Evolutionary conservation across 129 eudicot species (phyloP), one percentile per base, ranked within the genome.

Genomic region (Artemisia argyi): DNA sequence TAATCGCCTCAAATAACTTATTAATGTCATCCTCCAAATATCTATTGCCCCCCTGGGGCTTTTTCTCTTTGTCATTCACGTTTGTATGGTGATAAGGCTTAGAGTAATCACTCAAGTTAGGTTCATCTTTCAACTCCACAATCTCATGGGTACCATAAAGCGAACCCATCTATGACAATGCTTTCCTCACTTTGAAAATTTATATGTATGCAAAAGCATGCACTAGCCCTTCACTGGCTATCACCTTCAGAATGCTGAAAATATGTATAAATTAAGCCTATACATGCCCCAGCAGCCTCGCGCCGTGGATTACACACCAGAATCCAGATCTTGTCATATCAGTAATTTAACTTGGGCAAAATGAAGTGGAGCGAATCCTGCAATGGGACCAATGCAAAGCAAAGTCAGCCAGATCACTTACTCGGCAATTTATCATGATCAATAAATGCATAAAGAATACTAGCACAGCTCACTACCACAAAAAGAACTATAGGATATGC

Each of bases 1-100:
- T 86, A 53, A 95, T 81, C 6, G 83, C 81, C 61, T 91, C 97
- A 74, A 95, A 95, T 20, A 95, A 91, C 82, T 86, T 89, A 73
- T 85, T 86, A 44, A 95, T 91, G 61, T 95, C 99, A 67, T 90
- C 91, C 79, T 86, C 97, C 73, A 88, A 12, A 58, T 81, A 79
- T 66, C 79, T 83, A 73, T 73, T 55, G 44, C 62, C 65, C 26
- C 94, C 97, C 20, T 83, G 79, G 77, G 91, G 89, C 66, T 69
- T 84, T 68, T 81, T 61, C 74, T 72, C 93, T 56, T 78, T 84
- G n/a, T 78, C 86, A 62, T 55, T 64, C 15, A 81, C 32, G 39
- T 61, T 7, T 39, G 46, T 39, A 39, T 39, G 46, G 46, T 39
- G 46, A 39, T 39, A 7, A 39, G 46, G 46, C 46, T 39, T 39